phyloP scores from a whole-genome alignment of 2,329 filamentous ascomycete genomes.

The Aphanocladium album region DNA sequence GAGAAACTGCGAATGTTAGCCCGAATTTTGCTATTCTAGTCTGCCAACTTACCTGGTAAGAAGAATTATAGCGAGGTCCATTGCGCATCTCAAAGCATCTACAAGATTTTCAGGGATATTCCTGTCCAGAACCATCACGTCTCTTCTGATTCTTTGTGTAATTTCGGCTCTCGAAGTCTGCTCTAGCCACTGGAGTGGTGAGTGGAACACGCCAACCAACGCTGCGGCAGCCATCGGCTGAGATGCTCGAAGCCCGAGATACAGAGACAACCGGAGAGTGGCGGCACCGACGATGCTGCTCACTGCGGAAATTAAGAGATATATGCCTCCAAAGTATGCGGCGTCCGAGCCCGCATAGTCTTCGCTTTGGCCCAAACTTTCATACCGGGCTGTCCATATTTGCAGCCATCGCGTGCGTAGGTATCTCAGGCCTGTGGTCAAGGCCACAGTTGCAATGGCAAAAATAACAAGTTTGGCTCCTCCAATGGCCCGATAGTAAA shows the following conservation, averaged over 20 bases:
- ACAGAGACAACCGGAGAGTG: background rate
- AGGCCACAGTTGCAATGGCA: background rate
- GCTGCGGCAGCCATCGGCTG: background rate
- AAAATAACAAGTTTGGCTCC: background rate
- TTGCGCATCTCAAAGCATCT: background rate
- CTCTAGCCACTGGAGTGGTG: background rate
- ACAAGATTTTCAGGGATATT: constrained; percentile 24
- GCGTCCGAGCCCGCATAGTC: background rate
- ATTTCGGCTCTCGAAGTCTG: background rate
- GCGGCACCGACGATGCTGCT: background rate
- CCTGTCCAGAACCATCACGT: background rate
- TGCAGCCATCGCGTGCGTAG: background rate
- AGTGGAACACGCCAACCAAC: background rate
- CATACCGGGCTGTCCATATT: background rate
- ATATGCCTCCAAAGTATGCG: background rate
- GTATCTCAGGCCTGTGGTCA: background rate
- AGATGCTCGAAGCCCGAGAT: background rate
- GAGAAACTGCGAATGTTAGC: background rate
- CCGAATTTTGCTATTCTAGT: background rate
- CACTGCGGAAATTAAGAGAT: background rate
- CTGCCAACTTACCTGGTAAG: background rate
- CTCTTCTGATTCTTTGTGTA: background rate
- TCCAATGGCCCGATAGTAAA: background rate
- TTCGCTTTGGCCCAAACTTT: background rate
- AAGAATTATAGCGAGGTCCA: background rate